Evolutionary conservation across 306 rosid species (phyloP).

Genomic region (Aeschynomene evenia): DNA sequence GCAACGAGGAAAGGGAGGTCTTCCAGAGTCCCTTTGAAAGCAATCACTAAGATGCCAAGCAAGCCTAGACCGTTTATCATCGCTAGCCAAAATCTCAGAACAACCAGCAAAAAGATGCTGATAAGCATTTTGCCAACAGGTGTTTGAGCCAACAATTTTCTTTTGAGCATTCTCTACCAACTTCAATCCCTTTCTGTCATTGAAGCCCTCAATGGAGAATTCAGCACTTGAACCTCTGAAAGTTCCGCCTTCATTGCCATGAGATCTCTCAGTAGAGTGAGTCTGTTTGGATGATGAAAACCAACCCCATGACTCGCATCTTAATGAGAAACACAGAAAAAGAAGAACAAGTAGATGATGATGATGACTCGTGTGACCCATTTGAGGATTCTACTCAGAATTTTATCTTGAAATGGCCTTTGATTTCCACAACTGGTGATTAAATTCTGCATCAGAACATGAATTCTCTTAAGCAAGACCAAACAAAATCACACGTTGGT

Average conservation of each 20-base stretch:
- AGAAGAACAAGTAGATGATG: constrained; percentile 36
- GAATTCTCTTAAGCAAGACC: not conserved
- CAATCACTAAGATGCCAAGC: constrained; percentile 94
- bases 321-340: constrained; percentile 21
- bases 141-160: constrained; percentile 48
- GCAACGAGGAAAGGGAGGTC: constrained; percentile 64
- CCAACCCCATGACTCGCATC: constrained; percentile 67
- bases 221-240: constrained; percentile 45
- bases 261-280: constrained; percentile 25
- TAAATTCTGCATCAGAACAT: constrained; percentile 30
- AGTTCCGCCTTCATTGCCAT: constrained; percentile 8
- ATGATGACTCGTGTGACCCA: constrained; percentile 33
- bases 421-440: not conserved
- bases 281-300: constrained; percentile 47
- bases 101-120: constrained; percentile 67
- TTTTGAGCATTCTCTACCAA: constrained; percentile 54
- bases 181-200: constrained; percentile 51
- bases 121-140: constrained; percentile 78
- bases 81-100: constrained; percentile 57
- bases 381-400: constrained; percentile 23
- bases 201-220: constrained; percentile 57
- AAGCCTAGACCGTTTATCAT: constrained; percentile 70
- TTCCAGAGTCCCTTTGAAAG: constrained; percentile 79
- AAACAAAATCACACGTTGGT: not conserved
- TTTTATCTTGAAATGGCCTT: not conserved